These are phyloP conservation scores for Moringa oleifera DNA, from an alignment of 345 rosid genomes.

Conservation along the genomic window DNA sequence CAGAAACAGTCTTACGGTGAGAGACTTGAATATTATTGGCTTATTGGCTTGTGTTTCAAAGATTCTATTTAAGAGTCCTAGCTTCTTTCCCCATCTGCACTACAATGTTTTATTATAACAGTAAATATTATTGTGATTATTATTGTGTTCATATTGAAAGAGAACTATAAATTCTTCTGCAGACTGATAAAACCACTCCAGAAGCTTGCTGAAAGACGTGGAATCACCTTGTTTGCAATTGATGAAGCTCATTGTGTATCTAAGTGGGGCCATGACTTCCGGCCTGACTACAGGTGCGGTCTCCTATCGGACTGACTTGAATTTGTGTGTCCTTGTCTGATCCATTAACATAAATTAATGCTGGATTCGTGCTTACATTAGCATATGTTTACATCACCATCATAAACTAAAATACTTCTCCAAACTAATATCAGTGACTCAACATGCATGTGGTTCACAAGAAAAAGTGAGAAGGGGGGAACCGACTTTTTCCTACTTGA, in stretches of 20 bases:
- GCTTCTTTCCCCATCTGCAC: slow-evolving; percentile 3
- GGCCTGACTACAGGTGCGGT: slow-evolving; percentile 67
- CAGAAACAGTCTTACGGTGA: slow-evolving; percentile 73
- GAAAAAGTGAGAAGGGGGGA: too few species aligned
- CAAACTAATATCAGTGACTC: background rate
- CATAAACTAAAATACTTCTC: too few species aligned
- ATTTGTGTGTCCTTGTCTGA: background rate
- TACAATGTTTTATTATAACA: slow-evolving; percentile 3
- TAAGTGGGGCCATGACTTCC: slow-evolving; percentile 96
- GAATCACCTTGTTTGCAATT: slow-evolving; percentile 81
- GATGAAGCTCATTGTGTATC: slow-evolving; percentile 95
- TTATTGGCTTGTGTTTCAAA: background rate
- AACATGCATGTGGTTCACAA: background rate
- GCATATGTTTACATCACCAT: too few species aligned
- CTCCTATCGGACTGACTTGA: background rate
- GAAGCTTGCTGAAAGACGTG: slow-evolving; percentile 66
- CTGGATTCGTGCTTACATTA: background rate
- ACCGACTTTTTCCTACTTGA: too few species aligned
- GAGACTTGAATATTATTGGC: background rate
- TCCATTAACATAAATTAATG: background rate
- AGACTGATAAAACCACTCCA: slow-evolving; percentile 72
- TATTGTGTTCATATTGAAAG: slow-evolving; percentile 5
- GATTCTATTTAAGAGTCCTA: background rate
- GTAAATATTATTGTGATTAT: too few species aligned
- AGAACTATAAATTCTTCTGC: slow-evolving; percentile 15